Conservation (phyloP, 179 eudicot species). For the Actinidia polygama region DNA sequence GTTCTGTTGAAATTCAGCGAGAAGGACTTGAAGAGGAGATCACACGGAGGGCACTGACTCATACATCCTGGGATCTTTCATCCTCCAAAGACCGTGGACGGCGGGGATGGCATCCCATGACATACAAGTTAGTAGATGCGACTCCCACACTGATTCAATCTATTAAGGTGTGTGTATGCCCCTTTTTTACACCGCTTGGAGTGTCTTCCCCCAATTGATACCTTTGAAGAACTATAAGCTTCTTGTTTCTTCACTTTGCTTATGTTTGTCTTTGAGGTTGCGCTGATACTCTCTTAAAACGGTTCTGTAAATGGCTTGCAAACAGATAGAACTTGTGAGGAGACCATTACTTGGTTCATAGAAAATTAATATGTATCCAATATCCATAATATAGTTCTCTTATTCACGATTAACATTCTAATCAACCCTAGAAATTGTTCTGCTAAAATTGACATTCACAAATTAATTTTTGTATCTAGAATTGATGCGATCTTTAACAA, state of each 20-base stretch:
- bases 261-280: neutral
- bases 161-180: slow-evolving; percentile 60
- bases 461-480: neutral
- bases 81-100: slow-evolving; percentile 67
- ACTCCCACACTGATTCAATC: slow-evolving; percentile 66
- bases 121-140: slow-evolving; percentile 89
- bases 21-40: slow-evolving; percentile 84
- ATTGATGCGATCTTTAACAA: neutral
- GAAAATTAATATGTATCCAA: neutral
- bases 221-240: neutral
- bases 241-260: neutral
- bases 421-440: neutral
- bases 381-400: neutral
- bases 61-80: slow-evolving; percentile 86
- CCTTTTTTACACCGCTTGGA: neutral
- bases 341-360: neutral
- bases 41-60: slow-evolving; percentile 78
- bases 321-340: neutral
- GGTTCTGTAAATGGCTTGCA: too few relatives aligned
- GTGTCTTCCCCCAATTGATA: slow-evolving; percentile 1
- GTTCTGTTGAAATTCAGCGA: slow-evolving; percentile 44
- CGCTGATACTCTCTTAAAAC: neutral
- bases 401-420: neutral
- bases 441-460: neutral
- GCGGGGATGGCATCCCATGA: slow-evolving; percentile 93